Evolutionary conservation across 805 yeast genomes (phyloP).

Genomic region (Cyberlindnera petersonii): DNA sequence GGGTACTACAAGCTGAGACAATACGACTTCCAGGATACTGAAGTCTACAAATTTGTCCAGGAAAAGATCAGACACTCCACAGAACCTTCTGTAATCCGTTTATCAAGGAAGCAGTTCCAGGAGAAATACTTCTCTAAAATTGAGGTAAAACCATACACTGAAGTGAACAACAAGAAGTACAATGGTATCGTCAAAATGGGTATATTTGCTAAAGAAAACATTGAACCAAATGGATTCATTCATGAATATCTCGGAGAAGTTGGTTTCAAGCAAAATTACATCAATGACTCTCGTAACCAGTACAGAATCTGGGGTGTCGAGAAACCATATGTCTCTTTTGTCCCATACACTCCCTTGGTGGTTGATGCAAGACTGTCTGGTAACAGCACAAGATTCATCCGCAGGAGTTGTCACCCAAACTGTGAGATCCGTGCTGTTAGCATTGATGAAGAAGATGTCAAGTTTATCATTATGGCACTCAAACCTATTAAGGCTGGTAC

Average conservation of each 20-base stretch:
- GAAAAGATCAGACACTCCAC: slow-evolving; percentile 13
- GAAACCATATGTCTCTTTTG: slow-evolving; percentile 53
- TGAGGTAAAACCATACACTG: slow-evolving; percentile 56
- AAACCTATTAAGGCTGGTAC: slow-evolving; percentile 56
- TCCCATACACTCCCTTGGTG: slow-evolving; percentile 56
- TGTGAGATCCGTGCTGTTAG: slow-evolving; percentile 54
- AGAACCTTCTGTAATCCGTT: slow-evolving; percentile 10
- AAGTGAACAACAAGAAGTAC: slow-evolving; percentile 48
- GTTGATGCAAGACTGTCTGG: slow-evolving; percentile 82
- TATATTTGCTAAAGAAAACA: slow-evolving; percentile 38
- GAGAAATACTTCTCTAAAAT: slow-evolving; percentile 31
- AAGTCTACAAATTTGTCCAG: slow-evolving; percentile 43
- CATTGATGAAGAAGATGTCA: slow-evolving; percentile 35
- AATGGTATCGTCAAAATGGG: slow-evolving; percentile 69
- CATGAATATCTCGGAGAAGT: slow-evolving; percentile 72
- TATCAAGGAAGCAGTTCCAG: slow-evolving; percentile 24
- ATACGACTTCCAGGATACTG: slow-evolving; percentile 42
- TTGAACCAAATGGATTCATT: slow-evolving; percentile 48
- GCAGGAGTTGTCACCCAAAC: slow-evolving; percentile 77
- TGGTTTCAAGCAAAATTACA: slow-evolving; percentile 60
- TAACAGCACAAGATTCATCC: slow-evolving; percentile 65
- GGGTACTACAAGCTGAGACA: slow-evolving; percentile 32
- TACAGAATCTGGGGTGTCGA: slow-evolving; percentile 71
- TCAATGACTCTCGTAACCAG: slow-evolving; percentile 65
- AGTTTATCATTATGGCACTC: slow-evolving; percentile 54